These are phyloP conservation scores for Penicillium expansum DNA, from an alignment of 2,329 filamentous ascomycete species.

Conservation along the genomic window DNA sequence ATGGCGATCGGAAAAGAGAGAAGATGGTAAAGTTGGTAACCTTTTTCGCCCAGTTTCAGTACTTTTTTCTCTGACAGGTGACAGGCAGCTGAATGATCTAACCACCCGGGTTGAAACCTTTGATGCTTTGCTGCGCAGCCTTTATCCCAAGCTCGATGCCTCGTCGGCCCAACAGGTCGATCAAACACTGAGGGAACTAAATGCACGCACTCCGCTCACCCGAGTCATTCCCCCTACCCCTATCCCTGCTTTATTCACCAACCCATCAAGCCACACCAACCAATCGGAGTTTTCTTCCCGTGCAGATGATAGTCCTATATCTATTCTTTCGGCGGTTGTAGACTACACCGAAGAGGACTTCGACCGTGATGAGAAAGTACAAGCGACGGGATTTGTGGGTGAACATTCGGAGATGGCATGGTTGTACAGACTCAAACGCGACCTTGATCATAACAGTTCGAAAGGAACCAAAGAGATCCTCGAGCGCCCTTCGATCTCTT, in stretches of 20 bases:
- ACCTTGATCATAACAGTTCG: conserved; percentile 31
- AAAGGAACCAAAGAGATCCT: conserved; percentile 16
- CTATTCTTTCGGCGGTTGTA: conserved; percentile 34
- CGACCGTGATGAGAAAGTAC: conserved; percentile 39
- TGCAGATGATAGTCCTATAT: conserved; percentile 18
- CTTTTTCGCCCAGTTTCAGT: neutral
- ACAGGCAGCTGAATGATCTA: conserved; percentile 41
- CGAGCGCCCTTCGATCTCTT: conserved; percentile 31
- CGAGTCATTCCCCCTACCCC: conserved; percentile 4
- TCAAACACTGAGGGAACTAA: conserved; percentile 35
- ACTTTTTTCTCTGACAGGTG: conserved; percentile 9
- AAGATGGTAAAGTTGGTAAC: conserved; percentile 41
- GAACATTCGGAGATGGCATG: conserved; percentile 47
- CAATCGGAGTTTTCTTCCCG: neutral
- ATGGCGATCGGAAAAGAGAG: conserved; percentile 46
- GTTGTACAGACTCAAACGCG: conserved; percentile 42
- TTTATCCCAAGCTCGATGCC: conserved; percentile 34
- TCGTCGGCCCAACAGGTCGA: conserved; percentile 36
- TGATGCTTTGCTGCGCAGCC: conserved; percentile 34
- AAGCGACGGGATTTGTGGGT: conserved; percentile 44
- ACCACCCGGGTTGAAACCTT: conserved; percentile 38
- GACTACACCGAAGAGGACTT: conserved; percentile 47
- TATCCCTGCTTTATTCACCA: conserved; percentile 6
- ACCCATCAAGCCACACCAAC: neutral
- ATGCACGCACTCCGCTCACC: conserved; percentile 8